A percentile compares a stretch with the other conserved stretches of the same genome.
Evolutionary conservation across 495 filamentous ascomycete species (phyloP).

Genomic region (Cercophora scortea): DNA sequence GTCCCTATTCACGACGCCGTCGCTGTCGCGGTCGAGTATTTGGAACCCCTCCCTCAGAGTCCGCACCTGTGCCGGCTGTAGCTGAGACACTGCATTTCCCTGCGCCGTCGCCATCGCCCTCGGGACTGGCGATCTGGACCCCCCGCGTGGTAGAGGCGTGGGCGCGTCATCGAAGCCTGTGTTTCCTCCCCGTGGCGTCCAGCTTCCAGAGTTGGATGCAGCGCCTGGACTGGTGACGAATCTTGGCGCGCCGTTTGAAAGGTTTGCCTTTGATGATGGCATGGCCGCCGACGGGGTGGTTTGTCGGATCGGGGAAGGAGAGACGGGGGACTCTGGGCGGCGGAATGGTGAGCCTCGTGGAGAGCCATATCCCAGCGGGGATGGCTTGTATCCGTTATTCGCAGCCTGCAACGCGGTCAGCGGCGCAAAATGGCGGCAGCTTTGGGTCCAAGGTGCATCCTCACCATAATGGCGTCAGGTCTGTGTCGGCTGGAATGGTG

Average conservation of each 20-base stretch:
- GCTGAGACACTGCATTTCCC: constrained; percentile 51
- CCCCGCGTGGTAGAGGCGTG: constrained; percentile 13
- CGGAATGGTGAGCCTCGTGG: constrained; percentile 71
- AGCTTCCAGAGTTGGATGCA: constrained; percentile 15
- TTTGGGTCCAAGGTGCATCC: background rate
- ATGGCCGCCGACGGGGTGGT: constrained; percentile 34
- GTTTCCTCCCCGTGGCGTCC: constrained; percentile 24
- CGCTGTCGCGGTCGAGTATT: constrained; percentile 75
- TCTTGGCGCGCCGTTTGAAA: constrained; percentile 26
- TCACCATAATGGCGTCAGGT: constrained; percentile 1
- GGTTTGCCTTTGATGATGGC: constrained; percentile 33
- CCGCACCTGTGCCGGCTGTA: constrained; percentile 60
- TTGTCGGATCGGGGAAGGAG: constrained; percentile 40
- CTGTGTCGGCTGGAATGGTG: background rate
- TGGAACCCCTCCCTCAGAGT: constrained; percentile 81
- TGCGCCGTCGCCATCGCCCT: constrained; percentile 3
- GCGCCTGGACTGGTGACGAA: constrained; percentile 20
- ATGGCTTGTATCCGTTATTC: constrained; percentile 56
- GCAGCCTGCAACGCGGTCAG: constrained; percentile 30
- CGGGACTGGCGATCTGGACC: constrained; percentile 1
- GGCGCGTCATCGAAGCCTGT: constrained; percentile 16
- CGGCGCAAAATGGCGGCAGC: background rate
- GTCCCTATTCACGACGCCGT: constrained; percentile 64
- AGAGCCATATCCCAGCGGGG: constrained; percentile 34
- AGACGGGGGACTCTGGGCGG: constrained; percentile 48